These are phyloP conservation scores for Carex sylvatica DNA, from an alignment of 202 grass and related monocot species.

Conservation along the genomic window DNA sequence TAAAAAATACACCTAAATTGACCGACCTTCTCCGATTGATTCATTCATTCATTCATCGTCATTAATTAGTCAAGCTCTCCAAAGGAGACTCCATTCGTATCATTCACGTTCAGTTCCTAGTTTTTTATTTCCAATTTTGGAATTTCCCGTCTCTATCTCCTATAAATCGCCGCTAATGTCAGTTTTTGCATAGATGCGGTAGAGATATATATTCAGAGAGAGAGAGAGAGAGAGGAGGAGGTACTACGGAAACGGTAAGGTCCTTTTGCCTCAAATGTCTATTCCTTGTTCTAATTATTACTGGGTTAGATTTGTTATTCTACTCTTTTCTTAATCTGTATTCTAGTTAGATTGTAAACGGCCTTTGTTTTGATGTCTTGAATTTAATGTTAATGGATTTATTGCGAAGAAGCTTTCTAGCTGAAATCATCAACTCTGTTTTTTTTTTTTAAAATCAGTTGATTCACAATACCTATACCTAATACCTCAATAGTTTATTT, in stretches of 20 bases:
- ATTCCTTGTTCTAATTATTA: neutral
- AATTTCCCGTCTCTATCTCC: neutral
- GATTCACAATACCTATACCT: neutral
- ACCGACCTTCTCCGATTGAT: constrained; percentile 12
- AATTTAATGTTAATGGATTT: neutral
- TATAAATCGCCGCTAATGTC: neutral
- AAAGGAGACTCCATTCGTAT: constrained; percentile 15
- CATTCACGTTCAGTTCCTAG: constrained; percentile 14
- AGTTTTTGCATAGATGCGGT: neutral
- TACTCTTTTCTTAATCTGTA: constrained; percentile 3
- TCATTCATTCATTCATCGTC: too few relatives aligned
- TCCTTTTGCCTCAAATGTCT: neutral
- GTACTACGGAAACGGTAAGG: neutral
- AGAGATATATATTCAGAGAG: neutral
- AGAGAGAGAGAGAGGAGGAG: neutral
- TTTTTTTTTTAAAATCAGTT: neutral
- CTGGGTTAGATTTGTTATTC: neutral
- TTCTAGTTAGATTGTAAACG: neutral
- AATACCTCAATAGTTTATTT: neutral
- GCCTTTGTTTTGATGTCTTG: neutral
- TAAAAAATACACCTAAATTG: constrained; percentile 1
- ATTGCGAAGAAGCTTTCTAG: neutral
- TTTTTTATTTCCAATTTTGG: neutral
- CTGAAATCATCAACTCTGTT: neutral
- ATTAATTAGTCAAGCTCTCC: constrained; percentile 21